Evolutionary conservation across 2,329 filamentous ascomycete species (phyloP), one percentile per base, ranked within the genome.

Genomic region (Didymella arachidicola): DNA sequence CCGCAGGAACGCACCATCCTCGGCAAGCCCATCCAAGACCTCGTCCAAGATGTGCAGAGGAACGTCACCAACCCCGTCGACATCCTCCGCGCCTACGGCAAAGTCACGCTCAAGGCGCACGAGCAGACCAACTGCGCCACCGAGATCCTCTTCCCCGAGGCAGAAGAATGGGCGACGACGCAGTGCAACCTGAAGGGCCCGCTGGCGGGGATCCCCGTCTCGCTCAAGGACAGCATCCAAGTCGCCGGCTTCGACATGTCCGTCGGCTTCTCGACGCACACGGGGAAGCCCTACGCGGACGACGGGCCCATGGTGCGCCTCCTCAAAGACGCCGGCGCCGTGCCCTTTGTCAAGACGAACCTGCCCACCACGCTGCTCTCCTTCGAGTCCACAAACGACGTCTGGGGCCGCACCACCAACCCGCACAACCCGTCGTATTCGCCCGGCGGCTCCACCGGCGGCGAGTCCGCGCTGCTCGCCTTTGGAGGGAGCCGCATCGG

Each of bases 341-440:
- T 97, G 2, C 93, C 93, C 0, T 97, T 96, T 73, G 92, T 93
- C 63, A 98, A 97, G 82, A 97, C 93, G 0, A 95, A 95, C 62
- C 76, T 96, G 2, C 94, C 93, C 5, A 90, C 94, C 56, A 96
- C 93, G 0, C 84, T 97, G 1, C 83, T 96, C 39, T 93, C 89
- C 57, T 96, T 96, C 69, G 93, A 96, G 77, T 93, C 90, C 16
- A 86, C 87, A 50, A 89, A 89, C 67, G 86, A 87, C 60, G 81
- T 97, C 19, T 98, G 93, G 92, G 93, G 94, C 8, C 85, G 87
- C 30, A 89, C 85, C 65, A 88, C 84, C 16, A 97, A 97, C 73
- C 93, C 93, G 0, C 92, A 96, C 77, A 93, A 92, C 72, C 78
- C 79, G n/a, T 86, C 85, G 38, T 97, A 96, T 79, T 93, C 91